These are phyloP conservation scores for Venturiaceae sp. DNA, from an alignment of 2,329 filamentous ascomycete species.

Conservation along the genomic window DNA sequence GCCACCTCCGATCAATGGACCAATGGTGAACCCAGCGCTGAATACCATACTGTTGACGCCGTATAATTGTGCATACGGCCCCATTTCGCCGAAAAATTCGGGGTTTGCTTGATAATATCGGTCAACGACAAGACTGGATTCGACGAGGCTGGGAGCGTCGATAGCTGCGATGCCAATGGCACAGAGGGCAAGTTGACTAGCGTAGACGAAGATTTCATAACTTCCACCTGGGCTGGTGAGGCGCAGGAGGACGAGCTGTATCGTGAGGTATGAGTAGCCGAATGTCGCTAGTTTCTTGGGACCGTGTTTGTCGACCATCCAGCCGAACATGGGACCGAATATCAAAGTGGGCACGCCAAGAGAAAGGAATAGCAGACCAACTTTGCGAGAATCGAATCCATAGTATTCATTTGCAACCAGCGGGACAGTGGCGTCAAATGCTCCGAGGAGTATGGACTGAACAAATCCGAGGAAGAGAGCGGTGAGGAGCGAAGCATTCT, in stretches of 20 bases:
- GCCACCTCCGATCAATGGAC: constrained; percentile 46
- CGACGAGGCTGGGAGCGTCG: constrained; percentile 45
- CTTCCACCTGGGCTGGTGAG: constrained; percentile 1
- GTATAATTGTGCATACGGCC: constrained; percentile 57
- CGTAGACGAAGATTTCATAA: constrained; percentile 12
- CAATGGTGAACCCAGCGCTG: constrained; percentile 48
- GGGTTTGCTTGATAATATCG: constrained; percentile 46
- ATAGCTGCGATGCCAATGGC: constrained; percentile 45
- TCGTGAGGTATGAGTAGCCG: constrained; percentile 32
- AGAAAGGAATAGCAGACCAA: constrained; percentile 36
- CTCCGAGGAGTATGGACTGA: constrained; percentile 31
- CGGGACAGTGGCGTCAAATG: constrained; percentile 40
- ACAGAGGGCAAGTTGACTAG: not conserved
- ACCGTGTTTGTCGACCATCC: constrained; percentile 36
- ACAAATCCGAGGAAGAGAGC: constrained; percentile 29
- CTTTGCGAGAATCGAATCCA: constrained; percentile 31
- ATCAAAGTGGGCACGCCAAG: constrained; percentile 34
- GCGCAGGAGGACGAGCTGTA: constrained; percentile 32
- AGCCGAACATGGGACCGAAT: constrained; percentile 36
- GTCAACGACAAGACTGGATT: constrained; percentile 45
- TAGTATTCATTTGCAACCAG: constrained; percentile 32
- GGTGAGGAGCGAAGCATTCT: constrained; percentile 20
- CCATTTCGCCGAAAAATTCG: constrained; percentile 43
- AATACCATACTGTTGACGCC: constrained; percentile 56
- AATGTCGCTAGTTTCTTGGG: constrained; percentile 31